Percentiles rank a stretch among this genome's conserved stretches.
phyloP scores from a whole-genome alignment of 148 eudicot species.

The Fagopyrum tataricum region DNA sequence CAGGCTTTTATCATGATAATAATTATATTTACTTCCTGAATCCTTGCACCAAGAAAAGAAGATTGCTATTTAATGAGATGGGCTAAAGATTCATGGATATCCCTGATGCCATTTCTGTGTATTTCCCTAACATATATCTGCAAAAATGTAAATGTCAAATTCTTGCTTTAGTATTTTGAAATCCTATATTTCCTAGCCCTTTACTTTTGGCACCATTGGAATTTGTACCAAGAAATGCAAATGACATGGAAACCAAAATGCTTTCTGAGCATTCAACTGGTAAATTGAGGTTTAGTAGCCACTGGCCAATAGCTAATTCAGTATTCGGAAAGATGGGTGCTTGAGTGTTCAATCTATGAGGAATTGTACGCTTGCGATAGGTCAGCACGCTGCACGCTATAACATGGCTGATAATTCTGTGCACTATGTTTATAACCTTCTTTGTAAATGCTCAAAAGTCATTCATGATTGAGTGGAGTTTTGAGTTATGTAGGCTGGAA shows the following conservation, averaged over 20 bases:
- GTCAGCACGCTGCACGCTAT: background rate
- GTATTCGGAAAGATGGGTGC: background rate
- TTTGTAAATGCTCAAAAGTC: background rate
- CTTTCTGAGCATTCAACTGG: background rate
- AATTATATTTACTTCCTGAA: no score
- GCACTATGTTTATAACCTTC: background rate
- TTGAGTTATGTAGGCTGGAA: background rate
- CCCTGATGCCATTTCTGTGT: no score
- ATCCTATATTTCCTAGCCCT: background rate
- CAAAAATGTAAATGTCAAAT: no score
- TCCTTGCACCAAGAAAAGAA: no score
- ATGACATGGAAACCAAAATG: background rate
- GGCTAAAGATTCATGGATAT: background rate
- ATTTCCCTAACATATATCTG: no score
- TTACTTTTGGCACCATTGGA: background rate
- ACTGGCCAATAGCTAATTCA: background rate
- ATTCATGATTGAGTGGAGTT: background rate
- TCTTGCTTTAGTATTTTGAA: no score
- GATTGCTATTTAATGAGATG: background rate
- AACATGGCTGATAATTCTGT: background rate
- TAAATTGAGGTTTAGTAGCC: background rate
- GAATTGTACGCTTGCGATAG: background rate
- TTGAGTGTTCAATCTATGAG: background rate
- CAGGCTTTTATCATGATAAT: no score
- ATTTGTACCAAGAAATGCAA: background rate